These are phyloP conservation scores for Gossypium laxum DNA, from an alignment of 441 rosid genomes.

Conservation along the genomic window DNA sequence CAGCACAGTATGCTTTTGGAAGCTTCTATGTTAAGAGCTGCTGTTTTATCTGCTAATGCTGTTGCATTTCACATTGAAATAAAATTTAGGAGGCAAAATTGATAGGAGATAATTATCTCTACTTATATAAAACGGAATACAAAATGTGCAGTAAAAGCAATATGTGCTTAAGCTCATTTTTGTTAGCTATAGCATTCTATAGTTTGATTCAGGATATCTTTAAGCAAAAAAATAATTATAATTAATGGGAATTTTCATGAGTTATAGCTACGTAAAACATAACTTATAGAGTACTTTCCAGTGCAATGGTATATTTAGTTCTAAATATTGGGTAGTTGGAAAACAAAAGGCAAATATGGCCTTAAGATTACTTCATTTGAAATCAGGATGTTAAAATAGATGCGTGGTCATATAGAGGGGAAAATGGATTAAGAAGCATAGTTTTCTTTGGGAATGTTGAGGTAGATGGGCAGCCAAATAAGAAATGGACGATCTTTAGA, in stretches of 20 bases:
- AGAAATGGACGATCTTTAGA: neutral
- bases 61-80: neutral
- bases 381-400: neutral
- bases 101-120: neutral
- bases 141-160: neutral
- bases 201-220: neutral
- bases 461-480: neutral
- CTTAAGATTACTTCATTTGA: neutral
- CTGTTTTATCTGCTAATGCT: neutral
- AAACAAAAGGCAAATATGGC: neutral
- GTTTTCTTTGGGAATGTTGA: neutral
- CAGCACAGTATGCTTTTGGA: neutral
- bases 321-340: neutral
- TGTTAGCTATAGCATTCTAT: neutral
- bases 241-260: neutral
- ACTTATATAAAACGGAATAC: neutral
- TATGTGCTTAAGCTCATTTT: neutral
- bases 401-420: neutral
- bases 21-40: neutral
- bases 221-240: neutral
- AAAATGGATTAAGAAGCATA: neutral
- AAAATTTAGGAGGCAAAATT: neutral
- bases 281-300: neutral
- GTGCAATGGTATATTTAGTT: neutral
- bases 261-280: neutral